phyloP scores from a whole-genome alignment of 257 asterid species.

The Fraxinus cuspidata region DNA sequence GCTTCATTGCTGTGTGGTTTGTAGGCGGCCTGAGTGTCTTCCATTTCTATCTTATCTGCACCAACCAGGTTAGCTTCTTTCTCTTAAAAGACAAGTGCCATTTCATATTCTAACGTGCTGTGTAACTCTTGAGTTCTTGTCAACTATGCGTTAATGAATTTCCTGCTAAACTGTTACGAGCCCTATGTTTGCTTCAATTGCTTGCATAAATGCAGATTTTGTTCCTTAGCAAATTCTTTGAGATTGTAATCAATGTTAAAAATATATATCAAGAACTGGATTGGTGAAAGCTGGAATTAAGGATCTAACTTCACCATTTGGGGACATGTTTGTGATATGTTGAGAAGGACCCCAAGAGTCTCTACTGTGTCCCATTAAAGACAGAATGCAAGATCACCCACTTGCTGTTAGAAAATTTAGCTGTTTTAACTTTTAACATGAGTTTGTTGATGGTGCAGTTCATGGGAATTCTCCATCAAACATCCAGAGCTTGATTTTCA shows the following conservation, averaged over 20 bases:
- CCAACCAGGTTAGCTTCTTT: conserved; percentile 71
- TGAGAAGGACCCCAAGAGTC: too few species aligned
- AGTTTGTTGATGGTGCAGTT: too few species aligned
- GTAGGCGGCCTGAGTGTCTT: conserved; percentile 5
- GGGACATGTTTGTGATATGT: neutral
- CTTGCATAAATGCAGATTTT: neutral
- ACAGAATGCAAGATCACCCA: too few species aligned
- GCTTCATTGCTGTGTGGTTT: conserved; percentile 13
- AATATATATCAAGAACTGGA: too few species aligned
- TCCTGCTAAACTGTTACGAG: neutral
- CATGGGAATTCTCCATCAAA: too few species aligned
- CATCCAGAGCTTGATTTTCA: too few species aligned
- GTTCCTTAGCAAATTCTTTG: neutral
- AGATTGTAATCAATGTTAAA: too few species aligned
- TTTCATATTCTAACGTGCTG: neutral
- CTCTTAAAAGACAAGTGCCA: neutral
- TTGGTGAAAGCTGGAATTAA: too few species aligned
- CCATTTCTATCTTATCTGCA: conserved; percentile 60
- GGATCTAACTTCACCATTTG: too few species aligned
- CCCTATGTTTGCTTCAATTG: neutral
- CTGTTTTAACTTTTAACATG: too few species aligned
- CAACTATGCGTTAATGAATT: neutral
- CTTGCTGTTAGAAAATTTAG: too few species aligned
- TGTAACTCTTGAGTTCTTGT: neutral
- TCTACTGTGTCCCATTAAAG: too few species aligned